Evolutionary conservation across 164 flowering plant species (phyloP).

Genomic region (Hamamelis virginiana): DNA sequence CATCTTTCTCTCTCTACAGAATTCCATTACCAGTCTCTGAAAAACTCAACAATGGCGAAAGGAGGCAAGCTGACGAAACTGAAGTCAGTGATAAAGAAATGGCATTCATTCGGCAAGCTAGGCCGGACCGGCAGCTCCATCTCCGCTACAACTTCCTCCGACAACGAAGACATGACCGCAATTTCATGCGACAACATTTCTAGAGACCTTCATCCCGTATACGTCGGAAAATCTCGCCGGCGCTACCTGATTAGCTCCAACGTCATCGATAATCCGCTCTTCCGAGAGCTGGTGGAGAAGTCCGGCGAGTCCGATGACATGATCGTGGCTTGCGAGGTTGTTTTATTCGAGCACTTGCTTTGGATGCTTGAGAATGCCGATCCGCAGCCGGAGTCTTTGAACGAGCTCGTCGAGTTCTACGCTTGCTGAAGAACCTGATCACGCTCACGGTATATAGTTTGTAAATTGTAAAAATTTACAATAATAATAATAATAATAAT

Average conservation of each 20-base stretch:
- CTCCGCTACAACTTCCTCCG: constrained; percentile 13
- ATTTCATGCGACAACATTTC: neutral
- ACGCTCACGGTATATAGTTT: neutral
- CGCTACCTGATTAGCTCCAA: constrained; percentile 63
- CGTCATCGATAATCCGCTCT: constrained; percentile 59
- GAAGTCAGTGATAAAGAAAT: constrained; percentile 39
- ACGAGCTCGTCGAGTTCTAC: constrained; percentile 87
- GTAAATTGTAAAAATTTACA: neutral
- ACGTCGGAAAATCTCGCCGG: constrained; percentile 84
- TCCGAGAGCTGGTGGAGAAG: constrained; percentile 64
- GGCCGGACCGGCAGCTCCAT: constrained; percentile 18
- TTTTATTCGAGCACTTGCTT: constrained; percentile 84
- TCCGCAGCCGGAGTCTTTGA: constrained; percentile 58
- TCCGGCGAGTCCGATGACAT: constrained; percentile 33
- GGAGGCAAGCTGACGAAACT: constrained; percentile 37
- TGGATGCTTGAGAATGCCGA: constrained; percentile 90
- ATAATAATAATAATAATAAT: too few species aligned
- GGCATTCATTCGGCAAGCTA: constrained; percentile 33
- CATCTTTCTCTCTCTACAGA: constrained; percentile 21
- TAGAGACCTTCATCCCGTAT: constrained; percentile 31
- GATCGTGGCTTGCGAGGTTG: constrained; percentile 81
- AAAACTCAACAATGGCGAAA: constrained; percentile 20
- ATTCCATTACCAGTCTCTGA: neutral
- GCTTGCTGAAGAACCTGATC: constrained; percentile 27
- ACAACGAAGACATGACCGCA: constrained; percentile 5